Conservation (phyloP, 345 rosid genomes). For the Turritis glabra region DNA sequence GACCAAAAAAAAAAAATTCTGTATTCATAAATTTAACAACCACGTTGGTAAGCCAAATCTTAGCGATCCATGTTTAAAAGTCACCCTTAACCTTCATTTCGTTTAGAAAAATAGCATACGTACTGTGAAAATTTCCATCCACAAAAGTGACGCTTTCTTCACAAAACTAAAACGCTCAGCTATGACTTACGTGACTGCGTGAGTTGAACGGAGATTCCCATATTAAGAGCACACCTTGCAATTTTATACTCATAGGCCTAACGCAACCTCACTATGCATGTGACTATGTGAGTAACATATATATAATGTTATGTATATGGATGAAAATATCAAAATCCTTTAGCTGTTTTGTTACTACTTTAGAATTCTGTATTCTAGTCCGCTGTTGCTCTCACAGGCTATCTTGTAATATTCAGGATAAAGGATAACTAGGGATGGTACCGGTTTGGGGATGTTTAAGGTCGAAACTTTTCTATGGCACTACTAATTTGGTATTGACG, state of each 20-base stretch:
- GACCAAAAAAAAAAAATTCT: no score
- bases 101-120: not conserved
- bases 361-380: not conserved
- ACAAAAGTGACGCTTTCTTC: not conserved
- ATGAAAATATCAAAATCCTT: not conserved
- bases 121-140: no score
- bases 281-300: not conserved
- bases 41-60: no score
- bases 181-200: no score
- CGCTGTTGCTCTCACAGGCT: constrained; percentile 15
- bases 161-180: not conserved
- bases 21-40: no score
- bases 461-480: not conserved
- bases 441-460: constrained; percentile 7
- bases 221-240: not conserved
- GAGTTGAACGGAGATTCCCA: not conserved
- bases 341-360: not conserved
- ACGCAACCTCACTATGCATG: not conserved
- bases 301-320: constrained; percentile 2
- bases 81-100: no score
- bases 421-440: constrained; percentile 2
- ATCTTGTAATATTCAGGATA: constrained; percentile 28
- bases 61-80: no score
- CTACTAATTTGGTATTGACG: not conserved
- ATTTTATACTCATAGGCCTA: not conserved